These are phyloP conservation scores for Haplosporangium sp. DNA, from an alignment of 371 early-diverging fungal species.

Conservation along the genomic window DNA sequence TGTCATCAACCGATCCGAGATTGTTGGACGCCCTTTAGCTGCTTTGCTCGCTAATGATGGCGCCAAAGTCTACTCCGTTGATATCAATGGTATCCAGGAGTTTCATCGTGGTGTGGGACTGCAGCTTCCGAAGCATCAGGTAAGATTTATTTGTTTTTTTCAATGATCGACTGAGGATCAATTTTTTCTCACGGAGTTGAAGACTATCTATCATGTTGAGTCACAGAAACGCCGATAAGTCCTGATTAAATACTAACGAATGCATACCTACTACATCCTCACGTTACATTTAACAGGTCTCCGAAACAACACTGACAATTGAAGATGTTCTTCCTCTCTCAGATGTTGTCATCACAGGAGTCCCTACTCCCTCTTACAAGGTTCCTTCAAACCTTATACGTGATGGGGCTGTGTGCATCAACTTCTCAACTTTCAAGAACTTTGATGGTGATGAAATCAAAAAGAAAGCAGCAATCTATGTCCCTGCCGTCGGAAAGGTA, in stretches of 20 bases:
- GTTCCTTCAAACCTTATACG: constrained; percentile 85
- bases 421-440: constrained; percentile 94
- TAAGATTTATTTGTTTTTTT: constrained; percentile 26
- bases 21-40: constrained; percentile 98
- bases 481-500: constrained; percentile 97
- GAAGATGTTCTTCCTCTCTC: constrained; percentile 86
- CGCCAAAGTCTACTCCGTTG: constrained; percentile 95
- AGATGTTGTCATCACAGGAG: constrained; percentile 98
- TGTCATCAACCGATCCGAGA: constrained; percentile 95
- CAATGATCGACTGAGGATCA: not conserved
- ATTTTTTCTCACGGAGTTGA: not conserved
- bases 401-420: constrained; percentile 96
- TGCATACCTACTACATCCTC: not conserved
- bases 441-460: constrained; percentile 89
- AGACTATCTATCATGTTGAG: constrained; percentile 5
- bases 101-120: constrained; percentile 90
- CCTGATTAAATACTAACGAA: not conserved
- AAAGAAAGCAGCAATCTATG: constrained; percentile 90
- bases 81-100: constrained; percentile 89
- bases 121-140: constrained; percentile 82
- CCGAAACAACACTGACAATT: constrained; percentile 75
- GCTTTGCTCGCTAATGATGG: constrained; percentile 97
- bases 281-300: constrained; percentile 59
- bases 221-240: constrained; percentile 1
- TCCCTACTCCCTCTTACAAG: constrained; percentile 90